Base-by-base conservation (phyloP, 2,329 filamentous ascomycete species). In the Exophiala spinifera region DNA sequence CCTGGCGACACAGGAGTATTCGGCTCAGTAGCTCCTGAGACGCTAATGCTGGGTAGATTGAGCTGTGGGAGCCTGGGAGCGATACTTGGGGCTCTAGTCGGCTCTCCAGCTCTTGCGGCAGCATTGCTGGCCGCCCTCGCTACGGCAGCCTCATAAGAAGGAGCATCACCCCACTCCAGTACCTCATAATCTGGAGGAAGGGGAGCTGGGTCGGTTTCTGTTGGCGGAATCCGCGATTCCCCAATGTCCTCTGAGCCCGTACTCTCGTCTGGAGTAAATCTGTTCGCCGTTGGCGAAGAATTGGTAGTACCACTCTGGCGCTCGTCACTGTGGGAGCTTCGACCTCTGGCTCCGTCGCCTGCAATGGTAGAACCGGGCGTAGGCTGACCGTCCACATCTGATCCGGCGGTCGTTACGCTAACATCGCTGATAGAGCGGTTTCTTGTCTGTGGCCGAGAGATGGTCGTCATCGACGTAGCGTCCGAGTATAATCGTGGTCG, bases 111-210 rank as follows among this genome's bases (percentile, higher is more conserved):
- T 28, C 49, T 40, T 13, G 51, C 49, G 21, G 52, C 53, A 19
- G 56, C 59, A 19, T 51, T 58, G 20, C 57, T 59, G 15, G 60
- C 60, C 21, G 58, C 51, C n/a, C 57, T 55, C n/a, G 60, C 57
- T 5, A 62, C 45, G 15, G 55, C 52, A 36, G 59, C 60, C 48
- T 59, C 53, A 52, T 76, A 76, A 0, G 71, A 66, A 10, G 73
- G 73, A 8, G 71, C 73, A 19, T 75, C 72, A 28, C 72, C 73
- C 72, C 72, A 74, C 14, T 63, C 58, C 21, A 73, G 56, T 21
- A 69, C 60, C 2, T 75, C 72, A 46, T 75, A 76, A 1, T 73
- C 68, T 3, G 73, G 73, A 36, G 73, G 73, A 4, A 42, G 57
- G 36, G 43, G 53, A 7, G 23, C 47, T 14, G 47, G 52, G 23